These are phyloP conservation scores for Scytalidium sp. DNA, from an alignment of 2,329 filamentous ascomycete genomes.

Conservation along the genomic window DNA sequence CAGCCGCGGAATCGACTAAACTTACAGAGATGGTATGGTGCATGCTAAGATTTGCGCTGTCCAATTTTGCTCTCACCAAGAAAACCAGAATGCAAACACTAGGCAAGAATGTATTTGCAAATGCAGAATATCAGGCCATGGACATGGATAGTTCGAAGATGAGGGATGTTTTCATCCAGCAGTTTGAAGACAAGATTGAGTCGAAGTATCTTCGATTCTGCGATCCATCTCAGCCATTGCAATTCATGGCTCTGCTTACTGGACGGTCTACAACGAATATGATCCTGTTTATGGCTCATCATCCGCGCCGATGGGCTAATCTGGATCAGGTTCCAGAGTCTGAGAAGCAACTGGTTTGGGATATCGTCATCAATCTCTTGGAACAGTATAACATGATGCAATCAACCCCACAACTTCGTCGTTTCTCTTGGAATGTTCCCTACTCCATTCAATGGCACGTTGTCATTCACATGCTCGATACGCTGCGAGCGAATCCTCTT, in stretches of 20 bases:
- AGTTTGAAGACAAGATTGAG: constrained; percentile 34
- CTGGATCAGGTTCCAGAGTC: constrained; percentile 11
- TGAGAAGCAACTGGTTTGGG: constrained; percentile 18
- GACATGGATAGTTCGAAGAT: constrained; percentile 6
- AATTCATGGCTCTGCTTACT: constrained; percentile 19
- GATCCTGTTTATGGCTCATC: constrained; percentile 14
- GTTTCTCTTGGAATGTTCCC: constrained; percentile 12
- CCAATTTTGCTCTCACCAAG: constrained; percentile 5
- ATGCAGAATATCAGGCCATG: neutral
- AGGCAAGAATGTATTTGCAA: no score
- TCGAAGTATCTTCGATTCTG: constrained; percentile 34
- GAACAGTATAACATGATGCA: constrained; percentile 28
- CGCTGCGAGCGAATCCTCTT: constrained; percentile 18
- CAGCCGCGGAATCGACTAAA: constrained; percentile 44
- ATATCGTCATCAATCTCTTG: constrained; percentile 28
- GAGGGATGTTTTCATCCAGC: constrained; percentile 5
- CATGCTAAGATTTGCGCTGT: constrained; percentile 6
- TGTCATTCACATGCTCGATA: constrained; percentile 21
- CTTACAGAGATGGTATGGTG: constrained; percentile 50
- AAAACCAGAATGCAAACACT: constrained; percentile 3
- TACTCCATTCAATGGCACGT: constrained; percentile 21
- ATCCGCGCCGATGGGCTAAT: constrained; percentile 13
- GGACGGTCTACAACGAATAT: constrained; percentile 4
- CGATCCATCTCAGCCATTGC: constrained; percentile 32
- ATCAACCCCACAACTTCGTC: constrained; percentile 22